These are phyloP conservation scores for Debaryomyces udenii DNA, from an alignment of 1,139 yeast species.

Conservation along the genomic window DNA sequence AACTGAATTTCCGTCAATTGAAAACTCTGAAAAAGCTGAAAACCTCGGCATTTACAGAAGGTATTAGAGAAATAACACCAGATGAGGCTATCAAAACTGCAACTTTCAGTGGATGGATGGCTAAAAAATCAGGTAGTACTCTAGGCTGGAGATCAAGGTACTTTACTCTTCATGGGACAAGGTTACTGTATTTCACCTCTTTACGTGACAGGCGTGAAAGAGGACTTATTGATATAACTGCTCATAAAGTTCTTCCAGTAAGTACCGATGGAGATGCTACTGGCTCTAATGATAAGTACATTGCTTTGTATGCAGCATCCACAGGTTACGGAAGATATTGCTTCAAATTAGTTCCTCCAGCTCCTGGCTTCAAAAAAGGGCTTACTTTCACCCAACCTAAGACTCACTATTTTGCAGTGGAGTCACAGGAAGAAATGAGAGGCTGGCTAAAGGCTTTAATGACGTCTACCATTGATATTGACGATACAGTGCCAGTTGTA, in stretches of 20 bases:
- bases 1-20: conserved; percentile 46
- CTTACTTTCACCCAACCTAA: conserved; percentile 95
- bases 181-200: conserved; percentile 85
- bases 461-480: conserved; percentile 95
- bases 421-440: conserved; percentile 87
- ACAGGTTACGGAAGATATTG: conserved; percentile 93
- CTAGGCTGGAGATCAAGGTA: conserved; percentile 93
- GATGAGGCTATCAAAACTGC: conserved; percentile 79
- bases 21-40: conserved; percentile 57
- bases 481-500: conserved; percentile 90
- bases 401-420: conserved; percentile 95
- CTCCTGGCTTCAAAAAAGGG: conserved; percentile 95
- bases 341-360: conserved; percentile 93
- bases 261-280: conserved; percentile 54
- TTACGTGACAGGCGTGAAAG: conserved; percentile 80
- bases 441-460: conserved; percentile 93
- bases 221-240: conserved; percentile 93
- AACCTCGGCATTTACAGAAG: conserved; percentile 94
- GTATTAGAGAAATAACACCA: conserved; percentile 76
- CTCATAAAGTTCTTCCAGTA: conserved; percentile 80
- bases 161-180: conserved; percentile 88
- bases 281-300: conserved; percentile 70
- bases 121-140: conserved; percentile 78
- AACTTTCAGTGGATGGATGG: conserved; percentile 91
- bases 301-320: conserved; percentile 87